Base-by-base conservation (phyloP, 2,329 filamentous ascomycete species). In the Neopestalotiopsis sp. region DNA sequence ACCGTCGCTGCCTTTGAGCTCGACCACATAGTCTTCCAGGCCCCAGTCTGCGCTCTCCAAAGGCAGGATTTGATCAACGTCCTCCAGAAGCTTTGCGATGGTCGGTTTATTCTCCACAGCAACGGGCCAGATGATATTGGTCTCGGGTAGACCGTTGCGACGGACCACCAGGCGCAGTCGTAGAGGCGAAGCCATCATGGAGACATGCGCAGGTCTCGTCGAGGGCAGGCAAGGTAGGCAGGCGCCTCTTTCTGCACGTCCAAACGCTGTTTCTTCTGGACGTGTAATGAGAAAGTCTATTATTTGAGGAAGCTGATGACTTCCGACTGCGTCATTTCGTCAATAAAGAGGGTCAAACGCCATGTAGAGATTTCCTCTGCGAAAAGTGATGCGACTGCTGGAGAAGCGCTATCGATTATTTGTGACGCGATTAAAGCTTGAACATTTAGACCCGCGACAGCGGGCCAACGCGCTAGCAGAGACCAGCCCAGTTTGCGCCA, bases 1-100 rank as follows among this genome's bases (percentile, higher is more conserved):
- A n/a, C 86, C 87, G 49, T 83, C 80, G 34, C 76, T 74, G 67
- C 87, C 85, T 24, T 80, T 80, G 3, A 97, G 86, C 79, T 97
- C 93, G 38, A 97, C 93, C 9, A 88, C 88, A 79, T 98, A 98
- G 78, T 98, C 94, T 76, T 98, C 95, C 3, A 97, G 82, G 0
- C 94, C 94, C 94, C 94, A 97, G 70, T 94, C 86, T 56, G 86
- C 86, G 68, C 91, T 90, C 81, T 97, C 94, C 0, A 98, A 88
- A 0, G 95, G 94, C 1, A 98, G 84, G 17, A 92, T 86, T 58
- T 93, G 89, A 80, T 97, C 95, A 73, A 98, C 85, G 70, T 94
- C 88, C 71, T 92, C 89, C 49, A 98, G 85, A 2, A 98, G 87
- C 73, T 92, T 89, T 38, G 92, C 88, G 70, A 97, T 86, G 2